phyloP scores from a whole-genome alignment of 768 basidiomycete species.

The Pleurotus giganteus region DNA sequence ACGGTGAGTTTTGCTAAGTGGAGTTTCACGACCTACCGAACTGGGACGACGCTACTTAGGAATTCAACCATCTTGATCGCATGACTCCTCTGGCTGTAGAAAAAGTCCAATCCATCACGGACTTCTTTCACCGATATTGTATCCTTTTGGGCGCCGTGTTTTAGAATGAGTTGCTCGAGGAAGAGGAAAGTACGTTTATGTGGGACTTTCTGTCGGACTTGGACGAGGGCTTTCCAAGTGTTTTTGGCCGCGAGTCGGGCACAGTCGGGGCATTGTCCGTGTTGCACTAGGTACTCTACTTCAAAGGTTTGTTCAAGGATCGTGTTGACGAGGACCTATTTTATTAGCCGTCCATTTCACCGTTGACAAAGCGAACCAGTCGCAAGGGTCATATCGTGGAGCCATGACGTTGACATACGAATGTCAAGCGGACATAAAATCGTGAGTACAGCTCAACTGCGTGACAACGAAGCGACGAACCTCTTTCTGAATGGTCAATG shows the following conservation, averaged over 20 bases:
- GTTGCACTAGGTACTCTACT: constrained; percentile 91
- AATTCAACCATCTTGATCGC: constrained; percentile 98
- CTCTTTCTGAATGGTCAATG: constrained; percentile 98
- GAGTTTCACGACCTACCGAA: constrained; percentile 75
- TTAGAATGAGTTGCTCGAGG: constrained; percentile 95
- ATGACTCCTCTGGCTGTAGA: constrained; percentile 87
- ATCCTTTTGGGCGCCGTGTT: constrained; percentile 95
- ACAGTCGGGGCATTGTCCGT: constrained; percentile 95
- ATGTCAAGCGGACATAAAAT: background rate
- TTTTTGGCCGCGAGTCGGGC: constrained; percentile 95
- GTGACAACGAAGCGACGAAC: constrained; percentile 37
- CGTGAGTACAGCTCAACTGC: background rate
- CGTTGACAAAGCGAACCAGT: background rate
- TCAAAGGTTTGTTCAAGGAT: constrained; percentile 98
- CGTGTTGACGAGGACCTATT: constrained; percentile 88
- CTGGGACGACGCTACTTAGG: constrained; percentile 80
- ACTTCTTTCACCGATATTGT: constrained; percentile 93
- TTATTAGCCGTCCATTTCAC: background rate
- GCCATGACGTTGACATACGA: constrained; percentile 10
- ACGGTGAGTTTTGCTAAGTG: no score
- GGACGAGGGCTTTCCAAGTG: constrained; percentile 97
- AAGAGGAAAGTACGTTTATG: constrained; percentile 98
- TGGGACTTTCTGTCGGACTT: constrained; percentile 97
- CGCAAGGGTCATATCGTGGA: background rate
- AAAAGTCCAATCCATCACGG: constrained; percentile 94